Evolutionary conservation across 176 grass and related monocot species (phyloP), one percentile per base, ranked within the genome.

Genomic region (Eleusine coracana): DNA sequence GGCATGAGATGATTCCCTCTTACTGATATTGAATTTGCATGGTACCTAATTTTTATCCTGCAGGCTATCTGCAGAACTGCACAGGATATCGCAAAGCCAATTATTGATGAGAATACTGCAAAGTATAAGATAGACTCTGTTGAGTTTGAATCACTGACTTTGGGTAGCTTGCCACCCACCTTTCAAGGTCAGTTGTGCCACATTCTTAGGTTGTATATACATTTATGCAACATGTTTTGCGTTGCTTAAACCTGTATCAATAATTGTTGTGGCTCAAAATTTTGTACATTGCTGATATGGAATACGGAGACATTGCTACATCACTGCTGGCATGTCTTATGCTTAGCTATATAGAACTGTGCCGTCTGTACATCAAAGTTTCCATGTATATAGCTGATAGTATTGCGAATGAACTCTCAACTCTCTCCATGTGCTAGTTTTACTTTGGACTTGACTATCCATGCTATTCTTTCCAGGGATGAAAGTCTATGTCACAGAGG

Each of bases 121-220:
- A 93, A 96, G 51, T 99, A 96, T 75, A 99, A 99, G 83, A 90
- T 99, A 60, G 87, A 99, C 10, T 96, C 93, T 13, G 77, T 96
- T 81, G 89, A 94, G 80, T 99, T 99, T 75, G 91, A 99, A 82
- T 82, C 93, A 44, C 87, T 99, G 80, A 93, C 96, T 72, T 82
- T 96, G 85, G 96, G 96, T 76, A 93, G 74, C 66, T 86, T 99
- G 76, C 96, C 96, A n/a, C 96, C 91, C 60, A 96, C 89, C 31
- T 92, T 99, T 87, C 96, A 96, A 89, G 96, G 96, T 99, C 23
- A 77, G 89, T 77, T 16, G 64, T 63, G 9, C 41, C 17, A 10
- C 34, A 38, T 76, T 77, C 21, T 51, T 79, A 49, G 66, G 61
- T 46, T 82, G 59, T 68, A 1, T 59, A 56, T 39, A 51, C 65